A percentile compares a stretch with the other conserved stretches of the same genome.
Evolutionary conservation across 2,329 filamentous ascomycete genomes (phyloP).

Genomic region (Colletotrichum navitas): DNA sequence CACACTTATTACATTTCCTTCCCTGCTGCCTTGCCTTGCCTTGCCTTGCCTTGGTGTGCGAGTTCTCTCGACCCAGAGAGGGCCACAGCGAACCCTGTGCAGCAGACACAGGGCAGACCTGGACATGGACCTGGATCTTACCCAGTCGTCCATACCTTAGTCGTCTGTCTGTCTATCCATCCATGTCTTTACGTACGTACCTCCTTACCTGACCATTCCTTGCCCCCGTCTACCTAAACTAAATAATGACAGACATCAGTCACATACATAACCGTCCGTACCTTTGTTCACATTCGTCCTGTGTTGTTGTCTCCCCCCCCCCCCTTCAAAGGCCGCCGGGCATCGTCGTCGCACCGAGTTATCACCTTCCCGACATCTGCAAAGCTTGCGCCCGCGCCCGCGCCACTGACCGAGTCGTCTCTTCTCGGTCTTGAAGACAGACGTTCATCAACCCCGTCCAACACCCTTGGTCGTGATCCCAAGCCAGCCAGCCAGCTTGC

Average conservation of each 20-base stretch:
- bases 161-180: background rate
- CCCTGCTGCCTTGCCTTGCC: background rate
- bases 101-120: constrained; percentile 20
- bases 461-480: background rate
- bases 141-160: background rate
- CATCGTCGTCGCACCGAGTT: background rate
- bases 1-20: background rate
- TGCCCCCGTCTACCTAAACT: background rate
- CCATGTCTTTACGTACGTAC: constrained; percentile 2
- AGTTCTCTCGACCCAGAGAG: background rate
- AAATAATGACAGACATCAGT: background rate
- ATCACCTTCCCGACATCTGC: background rate
- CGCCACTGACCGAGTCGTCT: background rate
- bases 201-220: background rate
- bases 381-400: background rate
- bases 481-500: background rate
- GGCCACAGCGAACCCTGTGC: constrained; percentile 29
- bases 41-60: too few species aligned
- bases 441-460: background rate
- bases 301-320: background rate
- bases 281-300: constrained; percentile 9
- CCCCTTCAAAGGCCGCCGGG: background rate
- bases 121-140: constrained; percentile 9
- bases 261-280: constrained; percentile 11
- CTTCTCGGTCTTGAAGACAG: background rate